Conservation (phyloP, 164 flowering plant genomes). For the Berberis thunbergii region DNA sequence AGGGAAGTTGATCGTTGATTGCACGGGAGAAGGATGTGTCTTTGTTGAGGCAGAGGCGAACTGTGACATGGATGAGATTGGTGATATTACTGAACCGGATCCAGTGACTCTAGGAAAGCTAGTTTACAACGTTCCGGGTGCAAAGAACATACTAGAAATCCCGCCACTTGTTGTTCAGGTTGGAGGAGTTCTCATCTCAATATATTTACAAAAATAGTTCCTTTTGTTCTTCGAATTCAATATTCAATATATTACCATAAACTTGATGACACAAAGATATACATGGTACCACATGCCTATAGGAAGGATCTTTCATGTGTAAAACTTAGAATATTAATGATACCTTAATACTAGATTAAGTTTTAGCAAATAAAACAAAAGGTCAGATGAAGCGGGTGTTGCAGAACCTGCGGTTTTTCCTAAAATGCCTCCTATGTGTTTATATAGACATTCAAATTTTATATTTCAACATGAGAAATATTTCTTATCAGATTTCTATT, state of each 20-base stretch:
- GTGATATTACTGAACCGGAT: constrained; percentile 69
- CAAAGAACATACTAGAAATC: constrained; percentile 58
- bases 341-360: not conserved
- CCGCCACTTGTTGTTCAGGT: constrained; percentile 84
- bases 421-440: no score
- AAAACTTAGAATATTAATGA: not conserved
- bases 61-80: constrained; percentile 43
- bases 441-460: no score
- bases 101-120: constrained; percentile 68
- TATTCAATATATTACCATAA: no score
- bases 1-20: constrained; percentile 70
- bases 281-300: no score
- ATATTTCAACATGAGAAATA: no score
- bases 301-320: no score
- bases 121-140: constrained; percentile 69
- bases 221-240: not conserved
- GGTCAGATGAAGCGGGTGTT: no score
- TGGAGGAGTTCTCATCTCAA: not conserved
- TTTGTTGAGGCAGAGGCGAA: constrained; percentile 79
- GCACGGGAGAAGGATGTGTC: constrained; percentile 77
- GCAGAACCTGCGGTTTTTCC: no score
- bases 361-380: not conserved
- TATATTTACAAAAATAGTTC: not conserved
- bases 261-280: no score
- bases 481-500: no score